These are phyloP conservation scores for Mycena kentingensis DNA, from an alignment of 768 basidiomycete species.

Conservation along the genomic window DNA sequence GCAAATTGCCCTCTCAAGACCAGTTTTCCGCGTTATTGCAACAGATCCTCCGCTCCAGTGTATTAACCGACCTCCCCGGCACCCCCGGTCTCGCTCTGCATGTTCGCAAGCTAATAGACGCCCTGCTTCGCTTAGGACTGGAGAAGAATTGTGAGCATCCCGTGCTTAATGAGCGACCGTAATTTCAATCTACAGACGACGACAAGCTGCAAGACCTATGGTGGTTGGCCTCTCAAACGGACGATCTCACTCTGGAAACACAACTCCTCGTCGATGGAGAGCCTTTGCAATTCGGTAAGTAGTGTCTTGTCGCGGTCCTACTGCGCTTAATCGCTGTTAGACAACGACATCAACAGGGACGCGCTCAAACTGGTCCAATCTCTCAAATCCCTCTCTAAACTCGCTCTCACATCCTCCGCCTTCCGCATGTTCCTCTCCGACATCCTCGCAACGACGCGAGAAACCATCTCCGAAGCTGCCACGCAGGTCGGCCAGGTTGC, in stretches of 20 bases:
- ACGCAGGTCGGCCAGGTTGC: slow-evolving; percentile 34
- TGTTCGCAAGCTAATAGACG: slow-evolving; percentile 33
- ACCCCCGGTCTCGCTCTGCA: slow-evolving; percentile 26
- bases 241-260: slow-evolving; percentile 21
- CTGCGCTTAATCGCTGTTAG: not conserved
- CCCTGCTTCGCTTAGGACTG: slow-evolving; percentile 35
- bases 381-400: slow-evolving; percentile 30
- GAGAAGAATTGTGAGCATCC: slow-evolving; percentile 42
- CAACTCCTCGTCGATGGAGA: slow-evolving; percentile 22
- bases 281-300: slow-evolving; percentile 16
- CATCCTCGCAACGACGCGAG: slow-evolving; percentile 32
- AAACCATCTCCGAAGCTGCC: slow-evolving; percentile 36
- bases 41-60: slow-evolving; percentile 28
- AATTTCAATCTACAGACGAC: slow-evolving; percentile 30
- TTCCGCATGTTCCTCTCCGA: slow-evolving; percentile 40
- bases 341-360: slow-evolving; percentile 32
- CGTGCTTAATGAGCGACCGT: not conserved
- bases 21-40: slow-evolving; percentile 34
- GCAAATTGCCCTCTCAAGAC: slow-evolving; percentile 43
- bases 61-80: slow-evolving; percentile 25
- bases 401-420: slow-evolving; percentile 35
- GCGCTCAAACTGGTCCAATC: slow-evolving; percentile 29
- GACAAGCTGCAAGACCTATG: slow-evolving; percentile 41
- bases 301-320: slow-evolving; percentile 1
- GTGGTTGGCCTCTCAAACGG: slow-evolving; percentile 29